Evolutionary conservation across 495 filamentous ascomycete genomes (phyloP).

Genomic region (Penicillium angulare): DNA sequence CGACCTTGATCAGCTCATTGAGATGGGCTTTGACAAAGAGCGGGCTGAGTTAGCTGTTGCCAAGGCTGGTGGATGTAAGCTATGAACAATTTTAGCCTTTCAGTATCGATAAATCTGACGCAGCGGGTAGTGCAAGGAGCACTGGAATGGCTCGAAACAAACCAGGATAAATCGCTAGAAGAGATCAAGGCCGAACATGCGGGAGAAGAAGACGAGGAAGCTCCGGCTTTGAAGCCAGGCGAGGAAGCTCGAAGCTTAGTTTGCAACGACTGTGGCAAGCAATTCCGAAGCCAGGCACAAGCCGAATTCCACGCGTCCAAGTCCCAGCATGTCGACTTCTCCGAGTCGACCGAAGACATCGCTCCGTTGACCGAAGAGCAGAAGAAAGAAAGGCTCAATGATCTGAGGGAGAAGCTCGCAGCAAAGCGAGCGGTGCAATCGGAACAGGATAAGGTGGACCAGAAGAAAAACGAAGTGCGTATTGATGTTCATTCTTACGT

Average conservation of each 20-base stretch:
- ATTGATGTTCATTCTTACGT: background rate
- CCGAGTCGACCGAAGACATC: slow-evolving; percentile 88
- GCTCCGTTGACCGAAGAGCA: slow-evolving; percentile 89
- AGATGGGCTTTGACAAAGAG: slow-evolving; percentile 91
- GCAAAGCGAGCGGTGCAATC: slow-evolving; percentile 71
- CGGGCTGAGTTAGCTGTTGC: slow-evolving; percentile 78
- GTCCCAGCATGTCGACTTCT: slow-evolving; percentile 86
- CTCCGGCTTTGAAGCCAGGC: slow-evolving; percentile 57
- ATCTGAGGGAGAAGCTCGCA: slow-evolving; percentile 68
- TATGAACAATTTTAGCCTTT: background rate
- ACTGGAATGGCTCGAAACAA: slow-evolving; percentile 89
- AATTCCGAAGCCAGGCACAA: slow-evolving; percentile 73
- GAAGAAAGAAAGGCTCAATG: slow-evolving; percentile 73
- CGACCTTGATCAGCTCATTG: slow-evolving; percentile 77
- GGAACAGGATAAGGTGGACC: slow-evolving; percentile 74
- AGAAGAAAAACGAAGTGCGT: slow-evolving; percentile 83
- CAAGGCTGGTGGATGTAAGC: slow-evolving; percentile 71
- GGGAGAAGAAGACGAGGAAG: slow-evolving; percentile 52
- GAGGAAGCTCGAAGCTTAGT: slow-evolving; percentile 63
- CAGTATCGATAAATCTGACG: slow-evolving; percentile 5
- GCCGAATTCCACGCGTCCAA: slow-evolving; percentile 91
- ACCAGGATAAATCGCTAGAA: slow-evolving; percentile 78
- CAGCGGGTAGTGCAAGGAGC: slow-evolving; percentile 71
- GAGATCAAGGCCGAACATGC: slow-evolving; percentile 58
- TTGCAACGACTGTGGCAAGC: slow-evolving; percentile 93